These are phyloP conservation scores for Xerocomus spinulosus DNA, from an alignment of 768 basidiomycete species.

Conservation along the genomic window DNA sequence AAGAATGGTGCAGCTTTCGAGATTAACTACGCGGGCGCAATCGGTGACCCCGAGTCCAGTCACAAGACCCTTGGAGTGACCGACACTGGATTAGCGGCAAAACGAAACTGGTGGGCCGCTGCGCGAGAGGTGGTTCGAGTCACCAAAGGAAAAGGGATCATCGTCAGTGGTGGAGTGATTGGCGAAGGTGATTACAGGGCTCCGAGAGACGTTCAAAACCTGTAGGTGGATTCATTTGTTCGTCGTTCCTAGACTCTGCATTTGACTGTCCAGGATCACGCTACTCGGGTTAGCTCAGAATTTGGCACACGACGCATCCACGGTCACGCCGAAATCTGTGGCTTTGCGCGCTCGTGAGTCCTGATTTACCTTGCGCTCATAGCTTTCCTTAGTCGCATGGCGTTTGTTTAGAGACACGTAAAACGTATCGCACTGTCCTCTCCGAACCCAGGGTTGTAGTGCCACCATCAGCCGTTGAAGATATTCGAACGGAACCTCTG, in stretches of 20 bases:
- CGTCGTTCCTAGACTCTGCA: background rate
- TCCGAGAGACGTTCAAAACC: constrained; percentile 68
- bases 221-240: constrained; percentile 43
- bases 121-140: constrained; percentile 74
- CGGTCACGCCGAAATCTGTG: constrained; percentile 60
- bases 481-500: background rate
- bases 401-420: constrained; percentile 59
- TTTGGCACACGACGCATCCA: constrained; percentile 56
- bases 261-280: constrained; percentile 44
- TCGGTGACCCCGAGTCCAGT: constrained; percentile 52
- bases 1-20: constrained; percentile 84
- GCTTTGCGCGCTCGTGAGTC: constrained; percentile 69
- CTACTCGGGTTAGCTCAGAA: constrained; percentile 69
- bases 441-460: constrained; percentile 70
- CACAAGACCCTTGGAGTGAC: constrained; percentile 44
- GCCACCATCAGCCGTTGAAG: constrained; percentile 27
- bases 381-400: background rate
- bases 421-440: constrained; percentile 73
- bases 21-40: constrained; percentile 69
- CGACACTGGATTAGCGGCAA: constrained; percentile 50
- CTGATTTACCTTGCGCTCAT: background rate
- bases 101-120: constrained; percentile 82
- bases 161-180: constrained; percentile 68
- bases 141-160: constrained; percentile 71
- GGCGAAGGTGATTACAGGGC: constrained; percentile 60